These are phyloP conservation scores for Penicillium italicum DNA, from an alignment of 2,329 filamentous ascomycete species.

Conservation along the genomic window DNA sequence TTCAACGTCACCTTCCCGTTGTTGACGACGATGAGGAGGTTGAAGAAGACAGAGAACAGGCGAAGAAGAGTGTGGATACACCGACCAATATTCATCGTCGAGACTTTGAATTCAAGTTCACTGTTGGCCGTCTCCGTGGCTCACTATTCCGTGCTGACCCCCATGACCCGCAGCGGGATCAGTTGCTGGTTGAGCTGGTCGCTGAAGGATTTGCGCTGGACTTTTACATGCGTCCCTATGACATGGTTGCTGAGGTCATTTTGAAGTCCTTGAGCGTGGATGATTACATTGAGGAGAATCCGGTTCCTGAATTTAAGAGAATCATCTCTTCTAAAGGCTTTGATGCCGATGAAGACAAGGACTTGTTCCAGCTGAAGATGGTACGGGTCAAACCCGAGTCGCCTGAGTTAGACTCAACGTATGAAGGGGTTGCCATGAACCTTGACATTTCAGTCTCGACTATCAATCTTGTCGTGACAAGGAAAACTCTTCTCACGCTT, in stretches of 20 bases:
- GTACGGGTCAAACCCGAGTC: slow-evolving; percentile 84
- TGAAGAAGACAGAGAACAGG: slow-evolving; percentile 61
- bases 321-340: slow-evolving; percentile 89
- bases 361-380: slow-evolving; percentile 85
- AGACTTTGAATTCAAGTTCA: slow-evolving; percentile 95
- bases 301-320: slow-evolving; percentile 87
- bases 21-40: slow-evolving; percentile 66
- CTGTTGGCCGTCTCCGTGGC: slow-evolving; percentile 87
- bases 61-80: slow-evolving; percentile 38
- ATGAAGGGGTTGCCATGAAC: slow-evolving; percentile 91
- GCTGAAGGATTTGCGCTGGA: slow-evolving; percentile 84
- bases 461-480: slow-evolving; percentile 91
- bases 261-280: slow-evolving; percentile 84
- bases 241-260: slow-evolving; percentile 89
- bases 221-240: slow-evolving; percentile 82
- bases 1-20: slow-evolving; percentile 71
- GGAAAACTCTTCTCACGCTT: slow-evolving; percentile 85
- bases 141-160: slow-evolving; percentile 86
- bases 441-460: slow-evolving; percentile 88
- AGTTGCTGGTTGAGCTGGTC: slow-evolving; percentile 82
- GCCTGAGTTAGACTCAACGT: slow-evolving; percentile 86
- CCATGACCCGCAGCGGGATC: slow-evolving; percentile 69
- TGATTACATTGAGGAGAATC: slow-evolving; percentile 86
- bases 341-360: slow-evolving; percentile 65
- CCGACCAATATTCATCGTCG: slow-evolving; percentile 76